Evolutionary conservation across 306 rosid genomes (phyloP), one percentile per base, ranked within the genome.

Genomic region (Lablab purpureus): DNA sequence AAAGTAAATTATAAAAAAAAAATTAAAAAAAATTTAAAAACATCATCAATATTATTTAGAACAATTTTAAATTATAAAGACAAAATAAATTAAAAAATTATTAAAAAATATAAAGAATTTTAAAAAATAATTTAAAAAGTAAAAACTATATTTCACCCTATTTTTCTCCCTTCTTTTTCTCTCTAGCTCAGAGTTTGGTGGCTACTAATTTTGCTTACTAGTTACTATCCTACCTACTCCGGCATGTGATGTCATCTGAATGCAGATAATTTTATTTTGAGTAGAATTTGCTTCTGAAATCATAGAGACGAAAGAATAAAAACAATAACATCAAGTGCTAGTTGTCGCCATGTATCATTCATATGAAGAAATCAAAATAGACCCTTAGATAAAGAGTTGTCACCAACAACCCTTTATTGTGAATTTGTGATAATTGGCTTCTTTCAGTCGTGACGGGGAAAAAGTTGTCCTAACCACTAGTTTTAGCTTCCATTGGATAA

Each of bases 221-320:
- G 18, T 37, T 76, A 64, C 30, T 51, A 18, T 51, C 8, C 5
- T 37, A 54, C 68, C 32, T 71, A 34, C 71, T 40, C 5, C 7
- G 22, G 54, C 84, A 78, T 74, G 85, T 74, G 85, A 5, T 36
- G 59, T 51, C 34, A 73, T 41, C 67, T 37, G 47, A 54, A 46
- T 70, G 30, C 1, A 7, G 45, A 71, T 65, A 21, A 64, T 14
- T 43, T 50, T 22, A 46, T 63, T 46, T 18, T 32, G 43, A 65
- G 10, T 23, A 77, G 60, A 70, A 51, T 27, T 51, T 55, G 67
- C 10, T 54, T 50, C 3, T n/a, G 54, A 43, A 67, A 71, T 71
- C 10, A 80, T 36, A 37, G 51, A 47, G 56, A 72, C 52, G 45
- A 32, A 25, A 18, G 34, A 81, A 64, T 21, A 83, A 71, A 32